Base-by-base conservation (phyloP, 306 rosid species). In the Rosa multiflora region DNA sequence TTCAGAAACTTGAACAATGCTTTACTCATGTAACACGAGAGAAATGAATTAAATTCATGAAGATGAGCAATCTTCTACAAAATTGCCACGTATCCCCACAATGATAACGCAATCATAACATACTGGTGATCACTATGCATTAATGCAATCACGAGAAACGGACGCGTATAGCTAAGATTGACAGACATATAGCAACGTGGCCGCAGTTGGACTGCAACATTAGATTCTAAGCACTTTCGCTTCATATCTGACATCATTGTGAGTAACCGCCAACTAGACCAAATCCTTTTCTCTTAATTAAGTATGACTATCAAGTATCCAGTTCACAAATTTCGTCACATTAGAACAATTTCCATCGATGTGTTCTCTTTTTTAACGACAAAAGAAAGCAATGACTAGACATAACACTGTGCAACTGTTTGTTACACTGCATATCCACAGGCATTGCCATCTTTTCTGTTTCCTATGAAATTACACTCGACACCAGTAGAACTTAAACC, bases 71-170 rank as follows among this genome's bases (percentile, higher is more conserved):
- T 47, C 40, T 26, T 20, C 48, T 63, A n/a, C 62, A 10, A 47
- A 63, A 48, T 6, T 46, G 49, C 26, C 49, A 10, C 42, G 8
- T 20, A 76, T 18, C 43, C n/a, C 37, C 37, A 15, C 4, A 67
- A 47, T 76, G 59, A 62, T 63, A 35, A 47, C n/a, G 5, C 23
- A 63, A 47, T 63, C 62, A 76, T 10, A 15, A 63, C 70, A 62
- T 10, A 59, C 32, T 20, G 7, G 37, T 46, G 14, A 76, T 47
- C 51, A 32, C 26, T 21, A 47, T 26, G 72, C 49, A 48, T 35
- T 17, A 46, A 29, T 48, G 37, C 79, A 63, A 11, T 8, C 13
- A 26, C 7, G 35, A 48, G 21, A 76, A 23, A 2, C 5, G 14
- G 72, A 47, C 48, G 37, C 48, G 15, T 46, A 43, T 10, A 32